Conservation (phyloP, 805 yeast genomes). For the Metschnikowia henanensis region DNA sequence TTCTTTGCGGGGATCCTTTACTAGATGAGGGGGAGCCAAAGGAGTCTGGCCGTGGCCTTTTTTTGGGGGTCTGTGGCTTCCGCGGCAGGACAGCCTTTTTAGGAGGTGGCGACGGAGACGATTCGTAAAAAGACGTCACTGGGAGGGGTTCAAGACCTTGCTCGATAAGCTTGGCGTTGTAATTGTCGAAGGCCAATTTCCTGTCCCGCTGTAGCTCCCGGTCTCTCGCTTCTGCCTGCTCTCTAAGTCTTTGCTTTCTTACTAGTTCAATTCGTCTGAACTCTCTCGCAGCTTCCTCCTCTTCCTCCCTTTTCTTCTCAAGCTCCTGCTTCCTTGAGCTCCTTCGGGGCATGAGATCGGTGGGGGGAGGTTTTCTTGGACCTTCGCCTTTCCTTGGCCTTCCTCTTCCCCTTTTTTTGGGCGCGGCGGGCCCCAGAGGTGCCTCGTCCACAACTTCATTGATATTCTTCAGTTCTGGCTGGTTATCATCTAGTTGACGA, state of each 20-base stretch:
- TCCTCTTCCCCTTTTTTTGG: conserved; percentile 17
- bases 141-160: conserved; percentile 10
- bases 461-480: neutral
- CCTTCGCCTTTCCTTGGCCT: conserved; percentile 14
- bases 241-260: neutral
- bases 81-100: neutral
- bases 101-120: neutral
- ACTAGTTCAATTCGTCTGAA: conserved; percentile 1
- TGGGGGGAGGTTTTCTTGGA: conserved; percentile 6
- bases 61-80: conserved; percentile 5
- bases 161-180: conserved; percentile 7
- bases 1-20: conserved; percentile 3
- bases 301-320: conserved; percentile 10
- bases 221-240: neutral
- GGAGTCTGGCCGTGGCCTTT: neutral
- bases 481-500: neutral
- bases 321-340: conserved; percentile 8
- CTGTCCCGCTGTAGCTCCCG: conserved; percentile 1
- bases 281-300: conserved; percentile 11
- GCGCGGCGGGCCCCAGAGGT: conserved; percentile 3
- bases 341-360: conserved; percentile 5
- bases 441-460: neutral
- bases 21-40: conserved; percentile 2
- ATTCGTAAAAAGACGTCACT: neutral
- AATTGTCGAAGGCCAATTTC: conserved; percentile 1